Base-by-base conservation (phyloP, 2,329 filamentous ascomycete species). In the Polytolypa hystricis region DNA sequence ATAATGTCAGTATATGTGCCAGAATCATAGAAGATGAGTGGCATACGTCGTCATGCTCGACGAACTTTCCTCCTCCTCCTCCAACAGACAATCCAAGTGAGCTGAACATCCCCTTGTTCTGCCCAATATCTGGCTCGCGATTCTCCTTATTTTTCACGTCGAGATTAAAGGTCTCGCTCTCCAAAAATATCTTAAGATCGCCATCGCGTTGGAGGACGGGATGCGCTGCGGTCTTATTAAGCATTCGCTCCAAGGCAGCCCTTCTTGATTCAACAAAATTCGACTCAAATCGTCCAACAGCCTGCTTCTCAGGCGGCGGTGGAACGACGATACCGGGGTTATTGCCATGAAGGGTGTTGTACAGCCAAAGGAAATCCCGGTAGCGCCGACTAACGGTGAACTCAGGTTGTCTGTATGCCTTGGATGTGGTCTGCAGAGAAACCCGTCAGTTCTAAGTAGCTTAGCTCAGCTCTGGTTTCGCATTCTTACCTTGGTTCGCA, bases 71-170 rank as follows among this genome's bases (percentile, higher is more conserved):
- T 50, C 73, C 79, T 37, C 73, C 79, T 37, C 78, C 73, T 19
- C 87, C 83, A 17, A 89, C 77, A 44, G 72, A 82, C 43, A 91
- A 73, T 15, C 85, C 84, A 37, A 95, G 71, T 11, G 80, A 84
- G 51, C 86, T 84, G 50, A 96, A 76, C 67, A 96, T 81, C 37
- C 91, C 87, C 64, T 96, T 96, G 65, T 79, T 93, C 62, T 96
- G 91, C 28, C 77, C 77, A 3, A 93, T 70, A 36, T 85, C 77
- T 2, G 84, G 84, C 41, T 95, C 86, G 51, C 85, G 81, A 37
- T 89, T 79, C 60, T 96, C 89, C 61, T 94, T 94, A 64, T 98
- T 91, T 68, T 96, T 98, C 53, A 98, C 79, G 52, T 98, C 91
- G 25, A 94, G 75, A 52, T 86, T 95, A 66, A 98, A 95, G 1